These are phyloP conservation scores for Rhodotorula babjevae DNA, from an alignment of 768 basidiomycete species.

Conservation along the genomic window DNA sequence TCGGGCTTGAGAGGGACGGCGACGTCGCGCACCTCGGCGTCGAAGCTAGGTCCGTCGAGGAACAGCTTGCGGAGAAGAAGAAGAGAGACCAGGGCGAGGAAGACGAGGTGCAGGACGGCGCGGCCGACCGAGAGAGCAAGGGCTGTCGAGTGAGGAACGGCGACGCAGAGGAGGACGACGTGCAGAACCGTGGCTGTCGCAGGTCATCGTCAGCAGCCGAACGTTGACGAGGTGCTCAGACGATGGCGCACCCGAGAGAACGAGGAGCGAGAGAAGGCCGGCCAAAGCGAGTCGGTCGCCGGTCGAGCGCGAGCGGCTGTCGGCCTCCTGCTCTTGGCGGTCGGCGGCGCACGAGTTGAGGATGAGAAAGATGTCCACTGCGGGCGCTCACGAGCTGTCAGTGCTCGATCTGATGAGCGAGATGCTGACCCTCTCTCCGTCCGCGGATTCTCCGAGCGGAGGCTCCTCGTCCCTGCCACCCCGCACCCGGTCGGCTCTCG, in stretches of 20 bases:
- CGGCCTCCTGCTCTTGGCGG: not conserved
- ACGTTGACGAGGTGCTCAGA: not conserved
- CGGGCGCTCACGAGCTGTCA: no score
- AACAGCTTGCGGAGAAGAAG: not conserved
- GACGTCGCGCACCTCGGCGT: not conserved
- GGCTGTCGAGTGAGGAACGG: not conserved
- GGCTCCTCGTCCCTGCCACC: not conserved
- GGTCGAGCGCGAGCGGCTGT: not conserved
- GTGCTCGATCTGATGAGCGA: no score
- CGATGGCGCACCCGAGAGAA: not conserved
- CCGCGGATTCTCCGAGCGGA: not conserved
- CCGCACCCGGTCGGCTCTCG: no score
- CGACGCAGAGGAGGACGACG: conserved; percentile 10
- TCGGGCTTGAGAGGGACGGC: no score
- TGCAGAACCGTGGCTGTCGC: conserved; percentile 13
- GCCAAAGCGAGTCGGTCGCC: not conserved
- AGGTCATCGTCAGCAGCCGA: no score
- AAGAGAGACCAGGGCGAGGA: not conserved
- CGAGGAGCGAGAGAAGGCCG: not conserved
- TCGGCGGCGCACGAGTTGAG: not conserved
- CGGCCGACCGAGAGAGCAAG: not conserved
- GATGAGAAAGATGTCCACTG: not conserved
- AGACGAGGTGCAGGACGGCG: conserved; percentile 12
- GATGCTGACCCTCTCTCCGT: no score
- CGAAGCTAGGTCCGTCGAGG: no score